A percentile compares a stretch with the other conserved stretches of the same genome.
Evolutionary conservation across 2,329 filamentous ascomycete species (phyloP).

Genomic region (Talaromyces albobiverticillius): DNA sequence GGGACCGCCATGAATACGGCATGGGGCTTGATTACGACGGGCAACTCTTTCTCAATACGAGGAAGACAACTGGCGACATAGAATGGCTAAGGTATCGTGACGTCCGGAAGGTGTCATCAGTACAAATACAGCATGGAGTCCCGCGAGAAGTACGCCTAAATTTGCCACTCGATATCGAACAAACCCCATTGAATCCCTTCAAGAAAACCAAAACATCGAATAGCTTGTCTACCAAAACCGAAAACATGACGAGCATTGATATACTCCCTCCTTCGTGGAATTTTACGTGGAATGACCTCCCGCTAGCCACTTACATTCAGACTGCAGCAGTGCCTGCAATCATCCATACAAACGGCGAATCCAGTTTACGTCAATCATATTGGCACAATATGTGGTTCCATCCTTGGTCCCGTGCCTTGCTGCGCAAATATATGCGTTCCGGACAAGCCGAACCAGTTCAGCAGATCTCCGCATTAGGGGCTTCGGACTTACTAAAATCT

Average conservation of each 20-base stretch:
- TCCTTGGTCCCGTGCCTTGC: conserved; percentile 46
- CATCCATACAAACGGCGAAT: conserved; percentile 40
- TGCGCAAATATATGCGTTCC: conserved; percentile 48
- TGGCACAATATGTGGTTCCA: conserved; percentile 52
- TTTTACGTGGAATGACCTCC: conserved; percentile 41
- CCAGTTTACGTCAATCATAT: conserved; percentile 28
- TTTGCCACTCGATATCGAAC: conserved; percentile 37
- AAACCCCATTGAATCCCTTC: conserved; percentile 32
- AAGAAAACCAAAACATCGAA: conserved; percentile 26
- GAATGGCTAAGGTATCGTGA: conserved; percentile 42
- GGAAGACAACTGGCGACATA: conserved; percentile 37
- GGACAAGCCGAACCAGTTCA: conserved; percentile 41
- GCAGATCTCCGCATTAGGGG: conserved; percentile 44
- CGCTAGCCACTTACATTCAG: conserved; percentile 48
- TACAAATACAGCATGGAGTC: conserved; percentile 34
- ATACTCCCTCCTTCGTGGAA: conserved; percentile 38
- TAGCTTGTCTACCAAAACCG: conserved; percentile 27
- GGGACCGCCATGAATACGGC: conserved; percentile 47
- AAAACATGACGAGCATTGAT: conserved; percentile 40
- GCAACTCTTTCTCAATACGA: conserved; percentile 48
- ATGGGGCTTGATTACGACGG: conserved; percentile 54
- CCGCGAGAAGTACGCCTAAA: conserved; percentile 37
- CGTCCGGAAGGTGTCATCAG: conserved; percentile 30
- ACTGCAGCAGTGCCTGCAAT: conserved; percentile 47
- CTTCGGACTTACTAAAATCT: conserved; percentile 48